phyloP scores from a whole-genome alignment of 768 basidiomycete species.

The Mycena capillaripes region DNA sequence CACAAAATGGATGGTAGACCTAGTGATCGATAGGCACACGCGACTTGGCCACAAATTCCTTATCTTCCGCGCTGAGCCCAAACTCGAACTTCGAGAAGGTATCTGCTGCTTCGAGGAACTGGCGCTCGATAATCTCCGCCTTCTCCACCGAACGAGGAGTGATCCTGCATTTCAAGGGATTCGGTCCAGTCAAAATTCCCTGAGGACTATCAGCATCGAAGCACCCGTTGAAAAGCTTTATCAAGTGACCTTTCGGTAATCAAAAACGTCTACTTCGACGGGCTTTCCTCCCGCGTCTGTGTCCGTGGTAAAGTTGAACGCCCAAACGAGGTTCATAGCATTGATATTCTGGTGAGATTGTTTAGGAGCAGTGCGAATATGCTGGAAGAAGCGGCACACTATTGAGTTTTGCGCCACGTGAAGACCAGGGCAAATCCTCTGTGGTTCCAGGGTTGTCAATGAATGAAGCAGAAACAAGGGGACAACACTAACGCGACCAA shows the following conservation, averaged over 20 bases:
- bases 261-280: constrained; percentile 29
- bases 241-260: constrained; percentile 31
- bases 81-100: constrained; percentile 32
- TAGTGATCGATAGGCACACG: too few relatives aligned
- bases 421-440: constrained; percentile 27
- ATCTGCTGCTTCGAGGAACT: constrained; percentile 29
- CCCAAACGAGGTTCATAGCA: constrained; percentile 47
- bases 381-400: background rate
- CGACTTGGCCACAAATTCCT: constrained; percentile 21
- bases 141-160: constrained; percentile 33
- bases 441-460: background rate
- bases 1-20: too few relatives aligned
- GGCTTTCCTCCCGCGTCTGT: constrained; percentile 13
- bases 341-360: constrained; percentile 35
- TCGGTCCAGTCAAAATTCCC: constrained; percentile 31
- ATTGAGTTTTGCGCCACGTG: constrained; percentile 24
- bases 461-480: background rate
- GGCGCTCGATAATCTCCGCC: constrained; percentile 35
- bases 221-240: background rate
- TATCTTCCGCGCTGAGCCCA: constrained; percentile 28
- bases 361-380: too few relatives aligned
- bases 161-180: constrained; percentile 40
- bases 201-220: too few relatives aligned
- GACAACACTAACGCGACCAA: constrained; percentile 11
- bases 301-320: constrained; percentile 42